Conservation (phyloP, 495 filamentous ascomycete genomes). For the Hyaloscypha variabilis region DNA sequence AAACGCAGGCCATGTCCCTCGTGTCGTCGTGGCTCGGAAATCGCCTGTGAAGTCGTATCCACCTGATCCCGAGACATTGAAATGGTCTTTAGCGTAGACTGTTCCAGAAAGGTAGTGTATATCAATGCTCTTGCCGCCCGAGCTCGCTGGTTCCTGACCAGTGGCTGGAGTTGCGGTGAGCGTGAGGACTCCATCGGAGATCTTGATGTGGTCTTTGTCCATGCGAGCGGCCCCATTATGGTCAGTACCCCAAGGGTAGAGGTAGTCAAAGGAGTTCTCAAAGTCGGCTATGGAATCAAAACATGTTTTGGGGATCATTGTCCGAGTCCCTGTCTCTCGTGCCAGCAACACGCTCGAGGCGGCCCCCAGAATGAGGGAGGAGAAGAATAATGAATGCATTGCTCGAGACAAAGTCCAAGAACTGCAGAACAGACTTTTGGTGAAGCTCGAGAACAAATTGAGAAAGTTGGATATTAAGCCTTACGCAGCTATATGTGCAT, state of each 20-base stretch:
- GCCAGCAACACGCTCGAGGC: background rate
- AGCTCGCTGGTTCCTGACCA: constrained; percentile 44
- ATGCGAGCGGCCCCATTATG: constrained; percentile 63
- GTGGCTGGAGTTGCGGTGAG: constrained; percentile 47
- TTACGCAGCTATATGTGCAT: background rate
- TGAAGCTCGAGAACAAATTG: background rate
- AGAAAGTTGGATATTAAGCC: background rate
- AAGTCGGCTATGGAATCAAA: constrained; percentile 55
- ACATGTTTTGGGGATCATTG: constrained; percentile 54
- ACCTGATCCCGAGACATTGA: constrained; percentile 47
- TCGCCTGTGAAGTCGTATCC: constrained; percentile 55
- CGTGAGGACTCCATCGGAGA: constrained; percentile 42
- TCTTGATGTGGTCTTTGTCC: constrained; percentile 42
- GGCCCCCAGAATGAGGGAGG: background rate
- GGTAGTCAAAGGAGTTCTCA: constrained; percentile 54
- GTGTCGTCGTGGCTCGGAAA: constrained; percentile 51
- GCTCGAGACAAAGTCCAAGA: background rate
- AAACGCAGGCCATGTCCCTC: constrained; percentile 59
- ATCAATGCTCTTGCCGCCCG: constrained; percentile 49
- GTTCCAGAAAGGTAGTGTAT: constrained; percentile 59
- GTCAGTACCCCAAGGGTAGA: constrained; percentile 48
- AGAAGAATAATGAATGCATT: background rate
- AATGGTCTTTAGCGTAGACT: constrained; percentile 49
- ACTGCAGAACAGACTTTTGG: background rate
- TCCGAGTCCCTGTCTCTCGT: constrained; percentile 31